Evolutionary conservation across 495 filamentous ascomycete species (phyloP).

Genomic region (Endocarpon pusillum): DNA sequence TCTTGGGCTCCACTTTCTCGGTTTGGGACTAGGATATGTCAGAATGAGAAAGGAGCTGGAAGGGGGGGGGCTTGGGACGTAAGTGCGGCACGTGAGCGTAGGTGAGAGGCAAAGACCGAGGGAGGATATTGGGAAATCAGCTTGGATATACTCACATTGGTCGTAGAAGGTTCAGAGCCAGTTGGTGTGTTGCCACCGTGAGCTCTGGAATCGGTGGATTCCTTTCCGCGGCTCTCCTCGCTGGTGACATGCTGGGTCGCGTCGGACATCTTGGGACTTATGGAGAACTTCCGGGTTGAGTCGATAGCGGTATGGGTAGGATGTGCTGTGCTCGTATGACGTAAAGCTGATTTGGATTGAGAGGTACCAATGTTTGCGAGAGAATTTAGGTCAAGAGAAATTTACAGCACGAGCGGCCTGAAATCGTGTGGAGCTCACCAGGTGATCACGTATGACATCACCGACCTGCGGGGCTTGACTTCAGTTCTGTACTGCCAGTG

Average conservation of each 20-base stretch:
- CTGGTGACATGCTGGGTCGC: slow-evolving; percentile 33
- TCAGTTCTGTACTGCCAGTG: no score
- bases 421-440: no score
- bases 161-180: slow-evolving; percentile 28
- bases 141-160: slow-evolving; percentile 20
- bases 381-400: no score
- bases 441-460: no score
- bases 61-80: not conserved
- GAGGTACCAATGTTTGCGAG: no score
- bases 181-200: slow-evolving; percentile 26
- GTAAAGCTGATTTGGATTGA: no score
- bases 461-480: no score
- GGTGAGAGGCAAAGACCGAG: not conserved
- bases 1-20: slow-evolving; percentile 32
- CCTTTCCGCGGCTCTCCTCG: slow-evolving; percentile 33
- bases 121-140: not conserved
- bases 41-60: not conserved
- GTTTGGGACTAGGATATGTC: slow-evolving; percentile 6
- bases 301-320: no score
- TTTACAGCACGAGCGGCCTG: no score
- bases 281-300: no score
- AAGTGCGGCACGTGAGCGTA: slow-evolving; percentile 4
- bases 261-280: slow-evolving; percentile 34
- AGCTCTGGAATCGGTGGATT: slow-evolving; percentile 25
- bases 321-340: no score